Base-by-base conservation (phyloP, 371 early-diverging fungal species). In the Catenaria anguillulae region DNA sequence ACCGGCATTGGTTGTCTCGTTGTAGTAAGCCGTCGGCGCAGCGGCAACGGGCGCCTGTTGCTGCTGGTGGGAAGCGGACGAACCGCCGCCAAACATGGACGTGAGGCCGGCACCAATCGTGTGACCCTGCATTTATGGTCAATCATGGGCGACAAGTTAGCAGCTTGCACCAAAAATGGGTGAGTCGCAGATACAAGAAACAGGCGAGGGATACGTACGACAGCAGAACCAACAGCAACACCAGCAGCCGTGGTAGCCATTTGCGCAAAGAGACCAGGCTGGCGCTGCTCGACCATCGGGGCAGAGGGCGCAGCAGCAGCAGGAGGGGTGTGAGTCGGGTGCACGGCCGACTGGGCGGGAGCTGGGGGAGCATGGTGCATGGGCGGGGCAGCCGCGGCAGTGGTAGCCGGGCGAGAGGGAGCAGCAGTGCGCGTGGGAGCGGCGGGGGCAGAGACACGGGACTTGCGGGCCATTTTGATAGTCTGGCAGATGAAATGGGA, bases 221-320 rank as follows among this genome's bases (percentile, higher is more conserved):
- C 82, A 35, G 90, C 83, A 36, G 82, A 81, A 65, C 92, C 93
- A 31, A 92, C 86, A 62, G 92, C 95, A 58, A 92, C 92, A 74
- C 91, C 91, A 60, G 88, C 95, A 45, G 92, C 95, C 31, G 91
- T 92, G 24, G 90, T 75, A 26, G 91, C 92, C 88, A 90, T 85
- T 67, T 89, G 87, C 54, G 84, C 88, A 70, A 91, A 85, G 56
- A 93, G 67, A 60, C 92, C 79, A 8, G 82, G 82, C 67, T 81
- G 77, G 65, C 69, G 70, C 60, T 34, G 52, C 52, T 8, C 52
- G 15, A 19, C 24, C 29, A 19, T 31, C 0, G 55, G 59, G n/a
- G 60, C 35, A 2, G 70, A n/a, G 62, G 46, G 52, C 52, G 26
- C 52, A 10, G 29, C 24, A 31, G 29, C 52, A 0, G 55, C 60